Conservation (phyloP, 139 green algal genomes). For the Asterochloris sp. region DNA sequence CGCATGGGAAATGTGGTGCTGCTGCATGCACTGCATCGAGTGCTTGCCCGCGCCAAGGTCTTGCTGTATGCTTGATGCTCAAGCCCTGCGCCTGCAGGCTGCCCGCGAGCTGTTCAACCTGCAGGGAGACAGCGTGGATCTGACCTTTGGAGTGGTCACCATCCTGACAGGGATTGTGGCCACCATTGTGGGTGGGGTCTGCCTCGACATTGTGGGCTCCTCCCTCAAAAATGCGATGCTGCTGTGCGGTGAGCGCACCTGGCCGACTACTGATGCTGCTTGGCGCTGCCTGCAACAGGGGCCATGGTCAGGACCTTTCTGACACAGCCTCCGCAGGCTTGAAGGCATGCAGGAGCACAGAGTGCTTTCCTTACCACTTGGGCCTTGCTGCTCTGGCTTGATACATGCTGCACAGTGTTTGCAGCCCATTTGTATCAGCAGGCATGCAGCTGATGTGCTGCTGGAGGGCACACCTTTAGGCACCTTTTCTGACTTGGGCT, state of each 20-base stretch:
- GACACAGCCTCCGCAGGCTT: too few species aligned
- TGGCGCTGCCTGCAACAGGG: background rate
- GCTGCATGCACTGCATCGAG: background rate
- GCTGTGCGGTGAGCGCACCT: constrained; percentile 6
- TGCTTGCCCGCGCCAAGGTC: background rate
- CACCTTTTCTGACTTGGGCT: background rate
- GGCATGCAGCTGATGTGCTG: too few species aligned
- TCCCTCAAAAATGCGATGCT: constrained; percentile 23
- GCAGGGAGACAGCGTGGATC: constrained; percentile 55
- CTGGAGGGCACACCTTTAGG: too few species aligned
- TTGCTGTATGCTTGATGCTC: background rate
- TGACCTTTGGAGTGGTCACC: constrained; percentile 86
- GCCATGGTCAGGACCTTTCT: too few species aligned
- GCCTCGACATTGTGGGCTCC: constrained; percentile 17
- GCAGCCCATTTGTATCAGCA: too few species aligned
- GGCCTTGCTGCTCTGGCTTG: too few species aligned
- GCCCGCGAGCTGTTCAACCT: constrained; percentile 59
- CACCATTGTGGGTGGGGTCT: constrained; percentile 10
- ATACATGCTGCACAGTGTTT: too few species aligned
- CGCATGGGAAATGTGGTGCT: too few species aligned
- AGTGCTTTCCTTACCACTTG: too few species aligned
- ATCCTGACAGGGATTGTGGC: constrained; percentile 61
- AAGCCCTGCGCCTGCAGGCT: constrained; percentile 47
- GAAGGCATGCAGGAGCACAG: too few species aligned
- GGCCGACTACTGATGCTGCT: background rate